A percentile compares a stretch with the other conserved stretches of the same genome.
phyloP scores from a whole-genome alignment of 2,329 filamentous ascomycete species.

The Botryosphaeria agaves region DNA sequence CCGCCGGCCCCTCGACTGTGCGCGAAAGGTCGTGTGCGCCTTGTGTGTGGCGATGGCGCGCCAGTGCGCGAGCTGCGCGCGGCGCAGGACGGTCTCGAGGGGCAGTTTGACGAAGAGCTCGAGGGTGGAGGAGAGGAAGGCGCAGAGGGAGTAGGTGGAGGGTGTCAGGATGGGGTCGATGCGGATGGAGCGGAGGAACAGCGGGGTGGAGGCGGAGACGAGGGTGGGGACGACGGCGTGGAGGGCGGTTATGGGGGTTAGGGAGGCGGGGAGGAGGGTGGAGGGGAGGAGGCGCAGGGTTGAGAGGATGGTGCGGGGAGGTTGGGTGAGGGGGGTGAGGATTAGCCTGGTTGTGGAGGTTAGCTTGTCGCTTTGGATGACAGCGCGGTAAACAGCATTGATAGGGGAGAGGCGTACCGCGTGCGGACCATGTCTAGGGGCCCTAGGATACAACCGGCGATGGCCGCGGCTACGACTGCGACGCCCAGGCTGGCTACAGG shows the following conservation, averaged over 20 bases:
- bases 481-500: conserved; percentile 69
- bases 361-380: conserved; percentile 3
- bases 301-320: conserved; percentile 60
- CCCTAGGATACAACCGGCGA: conserved; percentile 64
- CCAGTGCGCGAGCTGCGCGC: conserved; percentile 53
- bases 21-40: background rate
- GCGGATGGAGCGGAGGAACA: conserved; percentile 70
- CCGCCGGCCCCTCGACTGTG: background rate
- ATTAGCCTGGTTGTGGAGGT: conserved; percentile 45
- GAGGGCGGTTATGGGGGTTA: conserved; percentile 66
- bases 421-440: conserved; percentile 86
- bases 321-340: conserved; percentile 59
- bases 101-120: conserved; percentile 80
- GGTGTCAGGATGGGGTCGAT: conserved; percentile 73
- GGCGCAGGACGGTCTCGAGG: conserved; percentile 76
- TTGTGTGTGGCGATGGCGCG: conserved; percentile 8
- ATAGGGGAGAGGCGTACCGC: conserved; percentile 19
- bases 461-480: conserved; percentile 43
- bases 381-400: conserved; percentile 1
- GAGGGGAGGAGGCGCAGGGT: conserved; percentile 65
- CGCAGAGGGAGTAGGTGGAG: conserved; percentile 61
- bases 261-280: conserved; percentile 43
- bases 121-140: conserved; percentile 61
- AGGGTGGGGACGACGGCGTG: conserved; percentile 73
- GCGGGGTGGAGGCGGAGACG: conserved; percentile 64